Evolutionary conservation across 2,329 filamentous ascomycete genomes (phyloP).

Genomic region (Fusarium sp.): DNA sequence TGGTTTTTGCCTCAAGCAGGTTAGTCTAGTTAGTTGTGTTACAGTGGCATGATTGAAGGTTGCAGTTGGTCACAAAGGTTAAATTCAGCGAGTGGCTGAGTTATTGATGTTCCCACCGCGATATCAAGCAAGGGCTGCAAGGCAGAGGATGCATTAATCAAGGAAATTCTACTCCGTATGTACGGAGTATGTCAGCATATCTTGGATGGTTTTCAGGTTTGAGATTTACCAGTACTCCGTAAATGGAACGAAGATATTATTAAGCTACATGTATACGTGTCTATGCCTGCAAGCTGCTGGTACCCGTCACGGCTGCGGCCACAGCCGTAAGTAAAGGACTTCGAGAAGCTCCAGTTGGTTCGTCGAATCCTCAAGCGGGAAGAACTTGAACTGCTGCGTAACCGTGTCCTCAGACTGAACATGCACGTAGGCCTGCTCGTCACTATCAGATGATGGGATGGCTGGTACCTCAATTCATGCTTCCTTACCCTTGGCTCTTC

Average conservation of each 20-base stretch:
- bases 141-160: conserved; percentile 11
- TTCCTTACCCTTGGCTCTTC: neutral
- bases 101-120: neutral
- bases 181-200: neutral
- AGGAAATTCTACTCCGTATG: neutral
- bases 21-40: conserved; percentile 7
- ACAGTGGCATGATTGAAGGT: conserved; percentile 10
- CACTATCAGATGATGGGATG: neutral
- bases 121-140: conserved; percentile 31
- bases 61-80: conserved; percentile 2
- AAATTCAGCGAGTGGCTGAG: neutral
- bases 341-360: conserved; percentile 19
- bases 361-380: conserved; percentile 2
- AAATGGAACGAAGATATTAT: neutral
- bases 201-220: neutral
- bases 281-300: conserved; percentile 23
- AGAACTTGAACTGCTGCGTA: conserved; percentile 21
- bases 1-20: neutral
- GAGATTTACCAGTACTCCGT: conserved; percentile 4
- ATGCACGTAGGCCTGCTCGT: conserved; percentile 3
- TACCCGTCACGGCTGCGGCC: conserved; percentile 24
- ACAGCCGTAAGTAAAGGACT: conserved; percentile 17
- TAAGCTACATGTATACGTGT: conserved; percentile 26
- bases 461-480: neutral
- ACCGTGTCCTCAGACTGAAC: conserved; percentile 9